Conservation (phyloP, 805 yeast species). For the Saturnispora quitensis region DNA sequence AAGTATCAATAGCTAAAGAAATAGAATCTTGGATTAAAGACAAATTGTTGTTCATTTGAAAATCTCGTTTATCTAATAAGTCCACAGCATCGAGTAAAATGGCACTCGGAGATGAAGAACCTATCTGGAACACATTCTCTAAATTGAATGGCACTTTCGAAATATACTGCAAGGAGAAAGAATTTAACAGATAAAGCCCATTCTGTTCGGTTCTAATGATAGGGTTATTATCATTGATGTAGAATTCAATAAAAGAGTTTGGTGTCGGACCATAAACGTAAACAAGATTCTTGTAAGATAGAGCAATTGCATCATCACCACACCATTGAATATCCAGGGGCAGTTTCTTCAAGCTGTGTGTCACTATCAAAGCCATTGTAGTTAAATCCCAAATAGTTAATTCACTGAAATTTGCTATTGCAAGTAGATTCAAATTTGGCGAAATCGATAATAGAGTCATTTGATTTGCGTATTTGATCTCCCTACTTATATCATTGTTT, state of each 20-base stretch:
- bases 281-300: constrained; percentile 51
- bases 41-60: constrained; percentile 74
- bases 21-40: constrained; percentile 42
- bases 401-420: neutral
- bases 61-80: constrained; percentile 55
- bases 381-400: constrained; percentile 4
- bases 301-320: constrained; percentile 70
- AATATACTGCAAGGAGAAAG: constrained; percentile 48
- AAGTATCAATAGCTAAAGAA: constrained; percentile 53
- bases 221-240: constrained; percentile 33
- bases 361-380: constrained; percentile 1
- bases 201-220: constrained; percentile 47
- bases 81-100: constrained; percentile 73
- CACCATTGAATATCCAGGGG: constrained; percentile 57
- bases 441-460: constrained; percentile 4
- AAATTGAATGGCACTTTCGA: constrained; percentile 51
- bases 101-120: constrained; percentile 77
- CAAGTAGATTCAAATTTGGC: constrained; percentile 8
- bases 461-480: neutral
- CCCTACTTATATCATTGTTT: neutral
- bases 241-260: constrained; percentile 42
- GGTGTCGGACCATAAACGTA: constrained; percentile 65
- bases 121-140: constrained; percentile 63
- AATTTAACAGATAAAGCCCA: constrained; percentile 62
- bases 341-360: neutral